These are phyloP conservation scores for Coemansia furcata DNA, from an alignment of 192 early-diverging fungal species.

Conservation along the genomic window DNA sequence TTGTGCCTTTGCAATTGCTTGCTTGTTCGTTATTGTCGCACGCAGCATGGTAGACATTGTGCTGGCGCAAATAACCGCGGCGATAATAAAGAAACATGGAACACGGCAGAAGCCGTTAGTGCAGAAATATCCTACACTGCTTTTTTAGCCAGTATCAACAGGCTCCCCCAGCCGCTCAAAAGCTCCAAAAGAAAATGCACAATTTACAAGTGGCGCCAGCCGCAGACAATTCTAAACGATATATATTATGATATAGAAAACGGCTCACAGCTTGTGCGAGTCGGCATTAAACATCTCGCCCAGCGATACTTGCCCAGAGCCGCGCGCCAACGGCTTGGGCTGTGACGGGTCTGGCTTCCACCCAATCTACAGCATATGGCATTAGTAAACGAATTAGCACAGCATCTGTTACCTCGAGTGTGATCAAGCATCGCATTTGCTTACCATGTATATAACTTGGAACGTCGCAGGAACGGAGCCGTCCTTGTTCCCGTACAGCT, in stretches of 20 bases:
- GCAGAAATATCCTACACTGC: background rate
- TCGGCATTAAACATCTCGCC: constrained; percentile 59
- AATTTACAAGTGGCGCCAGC: background rate
- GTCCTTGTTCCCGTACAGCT: constrained; percentile 83
- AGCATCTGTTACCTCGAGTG: background rate
- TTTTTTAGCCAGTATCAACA: background rate
- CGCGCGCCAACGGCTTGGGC: constrained; percentile 78
- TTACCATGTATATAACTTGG: constrained; percentile 69
- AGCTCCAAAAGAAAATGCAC: constrained; percentile 8
- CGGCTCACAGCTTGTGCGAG: constrained; percentile 36
- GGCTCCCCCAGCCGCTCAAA: background rate
- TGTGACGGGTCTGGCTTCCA: constrained; percentile 90
- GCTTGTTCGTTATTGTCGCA: background rate
- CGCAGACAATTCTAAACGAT: constrained; percentile 4
- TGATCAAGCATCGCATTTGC: background rate
- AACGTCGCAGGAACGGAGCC: constrained; percentile 93
- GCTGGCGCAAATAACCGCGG: constrained; percentile 1
- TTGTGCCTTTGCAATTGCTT: constrained; percentile 6
- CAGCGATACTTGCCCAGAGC: constrained; percentile 76
- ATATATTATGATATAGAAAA: background rate
- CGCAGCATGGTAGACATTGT: background rate
- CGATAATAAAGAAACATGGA: constrained; percentile 1
- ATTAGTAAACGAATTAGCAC: background rate
- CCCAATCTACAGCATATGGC: constrained; percentile 61
- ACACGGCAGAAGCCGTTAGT: background rate